Percentiles rank a stretch among this genome's conserved stretches.
phyloP scores from a whole-genome alignment of 306 rosid species.

The Cucurbita argyrosperma region DNA sequence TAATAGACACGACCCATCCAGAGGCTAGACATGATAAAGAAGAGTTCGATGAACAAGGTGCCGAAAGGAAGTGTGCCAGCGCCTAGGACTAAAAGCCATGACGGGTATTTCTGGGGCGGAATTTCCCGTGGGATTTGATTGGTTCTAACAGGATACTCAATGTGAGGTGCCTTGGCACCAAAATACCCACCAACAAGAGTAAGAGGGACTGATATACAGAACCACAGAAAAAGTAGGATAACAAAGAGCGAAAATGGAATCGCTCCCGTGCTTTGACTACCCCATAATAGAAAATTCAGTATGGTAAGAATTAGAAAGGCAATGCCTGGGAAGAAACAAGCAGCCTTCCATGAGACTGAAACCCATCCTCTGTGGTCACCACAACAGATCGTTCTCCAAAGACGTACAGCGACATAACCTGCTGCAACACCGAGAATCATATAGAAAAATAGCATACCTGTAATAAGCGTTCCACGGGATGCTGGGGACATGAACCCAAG shows the following conservation, averaged over 20 bases:
- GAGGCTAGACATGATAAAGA: constrained; percentile 93
- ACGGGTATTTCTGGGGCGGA: constrained; percentile 80
- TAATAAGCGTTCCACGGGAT: constrained; percentile 77
- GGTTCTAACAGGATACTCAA: constrained; percentile 80
- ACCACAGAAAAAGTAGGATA: constrained; percentile 71
- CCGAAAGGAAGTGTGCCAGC: constrained; percentile 95
- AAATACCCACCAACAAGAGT: constrained; percentile 77
- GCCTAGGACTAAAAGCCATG: constrained; percentile 89
- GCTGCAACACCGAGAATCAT: constrained; percentile 85
- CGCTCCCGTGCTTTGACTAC: constrained; percentile 96
- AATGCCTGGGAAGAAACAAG: constrained; percentile 96
- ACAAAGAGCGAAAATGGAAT: constrained; percentile 81
- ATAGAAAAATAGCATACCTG: constrained; percentile 89
- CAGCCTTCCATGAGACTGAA: constrained; percentile 67
- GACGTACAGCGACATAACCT: constrained; percentile 90
- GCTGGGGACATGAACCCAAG: constrained; percentile 99
- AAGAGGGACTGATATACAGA: constrained; percentile 89
- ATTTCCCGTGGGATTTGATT: constrained; percentile 87
- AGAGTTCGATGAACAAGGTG: constrained; percentile 87
- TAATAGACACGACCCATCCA: constrained; percentile 99
- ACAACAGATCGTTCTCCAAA: constrained; percentile 65
- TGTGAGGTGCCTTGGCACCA: constrained; percentile 77
- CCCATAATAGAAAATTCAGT: constrained; percentile 83
- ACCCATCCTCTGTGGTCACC: constrained; percentile 77
- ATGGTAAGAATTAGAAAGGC: constrained; percentile 71